These are phyloP conservation scores for Luffa aegyptiaca DNA, from an alignment of 306 rosid genomes.

Conservation along the genomic window DNA sequence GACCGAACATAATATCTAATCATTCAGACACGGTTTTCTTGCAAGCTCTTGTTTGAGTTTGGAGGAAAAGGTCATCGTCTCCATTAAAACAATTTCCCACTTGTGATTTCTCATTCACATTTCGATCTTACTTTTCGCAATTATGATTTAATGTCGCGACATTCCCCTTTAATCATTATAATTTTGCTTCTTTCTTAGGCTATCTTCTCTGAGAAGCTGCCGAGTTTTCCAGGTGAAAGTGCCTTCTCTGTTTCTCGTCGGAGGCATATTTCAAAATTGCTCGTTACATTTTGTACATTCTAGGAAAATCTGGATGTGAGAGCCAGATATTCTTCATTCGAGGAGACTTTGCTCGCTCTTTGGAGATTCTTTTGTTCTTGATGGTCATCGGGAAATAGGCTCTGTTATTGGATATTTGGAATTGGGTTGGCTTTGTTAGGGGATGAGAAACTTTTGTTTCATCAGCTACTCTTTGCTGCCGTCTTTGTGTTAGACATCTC, in stretches of 20 bases:
- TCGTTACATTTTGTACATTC: not conserved
- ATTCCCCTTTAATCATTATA: slow-evolving; percentile 8
- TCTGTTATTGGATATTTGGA: not conserved
- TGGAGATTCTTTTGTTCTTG: not conserved
- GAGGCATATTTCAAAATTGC: slow-evolving; percentile 11
- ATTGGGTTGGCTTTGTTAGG: not conserved
- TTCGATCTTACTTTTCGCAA: slow-evolving; percentile 18
- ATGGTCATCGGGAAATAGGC: not conserved
- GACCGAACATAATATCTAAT: slow-evolving; percentile 50
- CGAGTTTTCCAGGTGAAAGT: not conserved
- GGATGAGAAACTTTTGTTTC: slow-evolving; percentile 5
- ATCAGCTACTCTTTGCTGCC: not conserved
- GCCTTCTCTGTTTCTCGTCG: not conserved
- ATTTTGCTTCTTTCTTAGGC: slow-evolving; percentile 17
- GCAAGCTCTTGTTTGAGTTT: slow-evolving; percentile 13
- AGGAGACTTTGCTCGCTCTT: not conserved
- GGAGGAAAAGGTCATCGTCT: slow-evolving; percentile 15
- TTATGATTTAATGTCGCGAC: slow-evolving; percentile 10
- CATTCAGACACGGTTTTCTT: slow-evolving; percentile 40
- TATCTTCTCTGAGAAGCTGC: slow-evolving; percentile 11
- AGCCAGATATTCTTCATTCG: not conserved
- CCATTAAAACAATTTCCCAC: slow-evolving; percentile 13
- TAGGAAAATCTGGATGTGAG: not conserved
- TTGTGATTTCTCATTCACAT: slow-evolving; percentile 5
- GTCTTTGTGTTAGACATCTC: slow-evolving; percentile 30